A percentile compares a stretch with the other conserved stretches of the same genome.
Evolutionary conservation across 139 green algal genomes (phyloP).

Genomic region (Limnomonas spitsbergensis): DNA sequence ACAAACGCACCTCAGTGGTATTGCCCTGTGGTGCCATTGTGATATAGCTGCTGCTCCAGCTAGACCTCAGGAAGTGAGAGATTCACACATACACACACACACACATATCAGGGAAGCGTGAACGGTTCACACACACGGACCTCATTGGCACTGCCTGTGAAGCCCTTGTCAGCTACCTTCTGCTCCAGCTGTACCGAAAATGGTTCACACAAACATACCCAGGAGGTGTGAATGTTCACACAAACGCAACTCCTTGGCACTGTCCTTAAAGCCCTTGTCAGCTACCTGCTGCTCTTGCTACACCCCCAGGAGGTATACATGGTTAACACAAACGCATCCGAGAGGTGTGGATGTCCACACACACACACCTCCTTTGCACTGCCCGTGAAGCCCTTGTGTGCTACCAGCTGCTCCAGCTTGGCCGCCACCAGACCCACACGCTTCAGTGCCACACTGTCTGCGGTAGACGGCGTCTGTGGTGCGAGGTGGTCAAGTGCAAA

Average conservation of each 20-base stretch:
- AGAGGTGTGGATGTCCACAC: neutral
- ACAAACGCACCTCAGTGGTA: no score
- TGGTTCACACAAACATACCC: neutral
- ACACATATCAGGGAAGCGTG: neutral
- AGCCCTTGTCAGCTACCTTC: conserved; percentile 2
- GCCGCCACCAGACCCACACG: neutral
- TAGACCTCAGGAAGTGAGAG: no score
- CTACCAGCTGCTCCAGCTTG: conserved; percentile 23
- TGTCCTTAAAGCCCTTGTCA: neutral
- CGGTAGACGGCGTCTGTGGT: no score
- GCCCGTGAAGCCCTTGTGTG: conserved; percentile 16
- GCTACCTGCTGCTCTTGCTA: neutral
- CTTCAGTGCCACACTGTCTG: conserved; percentile 2
- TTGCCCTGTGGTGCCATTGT: no score
- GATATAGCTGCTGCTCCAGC: no score
- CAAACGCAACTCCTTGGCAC: neutral
- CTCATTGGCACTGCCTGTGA: neutral
- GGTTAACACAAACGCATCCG: no score
- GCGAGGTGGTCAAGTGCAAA: no score
- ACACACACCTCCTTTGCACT: neutral
- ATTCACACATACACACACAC: neutral
- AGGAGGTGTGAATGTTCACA: neutral
- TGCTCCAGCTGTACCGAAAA: conserved; percentile 19
- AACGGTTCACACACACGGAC: neutral
- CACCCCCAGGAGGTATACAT: no score